Conservation (phyloP, 306 rosid genomes). For the Lathyrus aphaca region DNA sequence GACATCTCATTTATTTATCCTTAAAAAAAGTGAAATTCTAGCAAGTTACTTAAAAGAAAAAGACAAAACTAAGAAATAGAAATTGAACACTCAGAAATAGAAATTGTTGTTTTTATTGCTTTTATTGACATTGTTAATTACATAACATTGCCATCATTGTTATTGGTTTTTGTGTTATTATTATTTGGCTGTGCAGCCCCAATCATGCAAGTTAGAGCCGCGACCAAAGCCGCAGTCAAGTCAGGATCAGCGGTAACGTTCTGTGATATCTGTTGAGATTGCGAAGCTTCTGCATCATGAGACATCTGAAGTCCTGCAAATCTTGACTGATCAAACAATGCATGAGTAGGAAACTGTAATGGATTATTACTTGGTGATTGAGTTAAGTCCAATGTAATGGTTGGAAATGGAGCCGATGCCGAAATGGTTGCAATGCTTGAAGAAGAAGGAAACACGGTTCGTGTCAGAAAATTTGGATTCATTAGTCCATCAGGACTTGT, state of each 20-base stretch:
- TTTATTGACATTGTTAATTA: background rate
- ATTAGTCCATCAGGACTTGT: conserved; percentile 72
- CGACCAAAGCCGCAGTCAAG: conserved; percentile 71
- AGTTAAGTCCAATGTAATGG: conserved; percentile 87
- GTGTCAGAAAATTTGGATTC: conserved; percentile 71
- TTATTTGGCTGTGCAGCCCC: conserved; percentile 54
- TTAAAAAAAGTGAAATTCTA: too few species aligned
- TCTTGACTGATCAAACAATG: conserved; percentile 66
- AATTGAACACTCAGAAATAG: too few species aligned
- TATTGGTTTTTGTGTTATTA: conserved; percentile 18
- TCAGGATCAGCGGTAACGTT: conserved; percentile 66
- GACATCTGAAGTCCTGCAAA: conserved; percentile 88
- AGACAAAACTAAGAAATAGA: too few species aligned
- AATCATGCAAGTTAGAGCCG: conserved; percentile 73
- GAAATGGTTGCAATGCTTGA: conserved; percentile 94
- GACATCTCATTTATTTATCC: too few species aligned
- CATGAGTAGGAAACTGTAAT: conserved; percentile 54
- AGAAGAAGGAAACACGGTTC: conserved; percentile 73
- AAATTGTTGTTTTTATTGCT: conserved; percentile 11
- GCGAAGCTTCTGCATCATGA: conserved; percentile 49
- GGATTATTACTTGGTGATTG: conserved; percentile 63
- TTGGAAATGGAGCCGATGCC: conserved; percentile 95
- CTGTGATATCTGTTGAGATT: conserved; percentile 41
- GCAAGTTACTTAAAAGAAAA: too few species aligned
- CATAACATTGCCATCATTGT: conserved; percentile 32